Evolutionary conservation across 768 basidiomycete species (phyloP), one percentile per base, ranked within the genome.

Genomic region (Panus rudis): DNA sequence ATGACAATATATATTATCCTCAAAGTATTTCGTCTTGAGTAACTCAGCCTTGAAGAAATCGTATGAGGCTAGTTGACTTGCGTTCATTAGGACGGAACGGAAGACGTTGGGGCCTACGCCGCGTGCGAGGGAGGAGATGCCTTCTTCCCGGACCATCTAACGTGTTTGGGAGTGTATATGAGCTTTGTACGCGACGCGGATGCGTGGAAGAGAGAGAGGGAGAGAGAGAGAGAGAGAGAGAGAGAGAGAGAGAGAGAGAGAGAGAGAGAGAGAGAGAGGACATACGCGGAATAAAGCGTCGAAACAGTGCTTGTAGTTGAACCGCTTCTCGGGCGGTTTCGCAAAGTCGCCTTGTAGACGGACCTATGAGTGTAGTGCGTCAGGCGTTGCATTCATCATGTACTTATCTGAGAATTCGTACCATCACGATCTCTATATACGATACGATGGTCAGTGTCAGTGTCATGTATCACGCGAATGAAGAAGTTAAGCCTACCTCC

Each of bases 41-140:
- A 93, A 67, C 55, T 89, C 81, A 3, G 81, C 71, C 63, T 94
- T 94, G 77, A 92, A 91, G 61, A 86, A 90, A 61, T 94, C 92
- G 56, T 94, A 94, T 80, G 89, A 90, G 1, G 89, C 91, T 20
- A 93, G 78, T 60, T 94, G 91, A 65, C 83, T 86, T 38, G 88
- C 87, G 60, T 92, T 93, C 90, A 92, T 92, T 49, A 93, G 62
- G 12, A 92, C 56, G 1, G 90, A 84, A 59, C 91, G 76, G 60
- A 92, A 82, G 5, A 91, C 80, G 52, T 94, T 94, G 0, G 92
- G 92, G 3, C 74, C 80, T 4, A 86, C 71, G 19, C 92, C 92
- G 23, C 91, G 79, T 14, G 62, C 67, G 39, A 92, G 76, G 0
- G 87, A 85, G 0, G 82, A 83, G 13, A 69, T 48, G 4, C 91